A percentile compares a stretch with the other conserved stretches of the same genome.
These are phyloP conservation scores for Apiospora hydei DNA, from an alignment of 2,329 filamentous ascomycete genomes.

Conservation along the genomic window DNA sequence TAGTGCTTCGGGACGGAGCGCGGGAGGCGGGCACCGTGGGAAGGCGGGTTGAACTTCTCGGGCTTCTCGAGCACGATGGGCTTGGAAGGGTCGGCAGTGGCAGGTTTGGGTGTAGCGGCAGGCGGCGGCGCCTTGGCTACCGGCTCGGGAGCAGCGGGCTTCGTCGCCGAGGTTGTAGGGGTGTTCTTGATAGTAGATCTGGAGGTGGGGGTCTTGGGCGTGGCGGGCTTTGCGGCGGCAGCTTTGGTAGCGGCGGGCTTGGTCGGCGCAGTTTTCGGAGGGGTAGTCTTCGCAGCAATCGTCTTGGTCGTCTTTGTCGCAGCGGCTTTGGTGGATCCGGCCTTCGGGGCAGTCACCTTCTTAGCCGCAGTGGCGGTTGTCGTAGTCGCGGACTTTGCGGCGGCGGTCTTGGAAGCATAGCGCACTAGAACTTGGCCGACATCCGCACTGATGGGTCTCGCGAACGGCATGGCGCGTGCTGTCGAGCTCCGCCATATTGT, in stretches of 20 bases:
- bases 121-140: slow-evolving; percentile 20
- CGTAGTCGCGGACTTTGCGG: slow-evolving; percentile 27
- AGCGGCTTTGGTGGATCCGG: slow-evolving; percentile 52
- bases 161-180: slow-evolving; percentile 12
- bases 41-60: slow-evolving; percentile 88
- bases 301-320: slow-evolving; percentile 43
- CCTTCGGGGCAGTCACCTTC: slow-evolving; percentile 51
- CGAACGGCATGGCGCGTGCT: slow-evolving; percentile 40
- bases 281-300: slow-evolving; percentile 31
- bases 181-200: slow-evolving; percentile 19
- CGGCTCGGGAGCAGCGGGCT: slow-evolving; percentile 28
- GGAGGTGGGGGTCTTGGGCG: slow-evolving; percentile 26
- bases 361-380: slow-evolving; percentile 49
- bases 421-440: slow-evolving; percentile 42
- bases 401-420: slow-evolving; percentile 44
- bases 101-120: slow-evolving; percentile 24
- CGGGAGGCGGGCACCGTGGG: slow-evolving; percentile 77
- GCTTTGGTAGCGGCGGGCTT: slow-evolving; percentile 31
- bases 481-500: slow-evolving; percentile 58
- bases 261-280: slow-evolving; percentile 30
- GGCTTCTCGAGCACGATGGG: slow-evolving; percentile 84
- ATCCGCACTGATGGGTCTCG: slow-evolving; percentile 37
- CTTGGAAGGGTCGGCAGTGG: slow-evolving; percentile 50
- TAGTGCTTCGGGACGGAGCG: slow-evolving; percentile 68
- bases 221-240: slow-evolving; percentile 25